Evolutionary conservation across 352 stramenopile genomes (phyloP), one percentile per base, ranked within the genome.

Genomic region (Plasmopara halstedii): DNA sequence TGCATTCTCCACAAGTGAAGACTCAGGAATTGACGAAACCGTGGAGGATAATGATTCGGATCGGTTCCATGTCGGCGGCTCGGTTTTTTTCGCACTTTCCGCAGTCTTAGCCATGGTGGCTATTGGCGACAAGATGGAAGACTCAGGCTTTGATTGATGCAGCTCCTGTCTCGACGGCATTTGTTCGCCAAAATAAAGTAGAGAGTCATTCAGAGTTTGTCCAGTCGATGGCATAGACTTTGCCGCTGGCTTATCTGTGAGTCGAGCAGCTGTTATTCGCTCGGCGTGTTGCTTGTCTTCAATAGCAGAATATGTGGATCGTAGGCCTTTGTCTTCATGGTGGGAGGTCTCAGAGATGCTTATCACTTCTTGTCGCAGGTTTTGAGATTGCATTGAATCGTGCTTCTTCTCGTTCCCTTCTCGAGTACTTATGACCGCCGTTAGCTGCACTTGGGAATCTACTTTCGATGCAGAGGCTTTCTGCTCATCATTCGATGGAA

Each of bases 1-100:
- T 6, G 45, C 42, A 46, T 51, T 49, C 19, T 69, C 50, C 15
- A 53, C 47, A 21, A 55, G 20, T 14, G 65, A 74, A 25, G 61
- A 55, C n/a, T 66, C 61, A 18, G 70, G 73, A 37, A 58, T 64
- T 14, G 72, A 83, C 4, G 75, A 85, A 8, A 83, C 50, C 0
- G 63, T 80, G 7, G 75, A 88, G 0, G 67, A 73, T 13, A 64
- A 44, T 6, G 75, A 88, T 27, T 85, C 64, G 20, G 53, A 46
- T 5, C 56, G 56, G 36, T 50, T 15, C 18, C 33, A 46, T 10
- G 9, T 17, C 8, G 39, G 40, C 4, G 25, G 10, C n/a, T 17
- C 29, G 13, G 36, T 4, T 14, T 10, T 18, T 4, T 45, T 26
- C 1, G 26, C 1, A 6, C 44, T 56, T 22, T 33, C 35, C 14